Evolutionary conservation across 2,329 filamentous ascomycete species (phyloP).

Genomic region (Allantophomopsis lycopodina): DNA sequence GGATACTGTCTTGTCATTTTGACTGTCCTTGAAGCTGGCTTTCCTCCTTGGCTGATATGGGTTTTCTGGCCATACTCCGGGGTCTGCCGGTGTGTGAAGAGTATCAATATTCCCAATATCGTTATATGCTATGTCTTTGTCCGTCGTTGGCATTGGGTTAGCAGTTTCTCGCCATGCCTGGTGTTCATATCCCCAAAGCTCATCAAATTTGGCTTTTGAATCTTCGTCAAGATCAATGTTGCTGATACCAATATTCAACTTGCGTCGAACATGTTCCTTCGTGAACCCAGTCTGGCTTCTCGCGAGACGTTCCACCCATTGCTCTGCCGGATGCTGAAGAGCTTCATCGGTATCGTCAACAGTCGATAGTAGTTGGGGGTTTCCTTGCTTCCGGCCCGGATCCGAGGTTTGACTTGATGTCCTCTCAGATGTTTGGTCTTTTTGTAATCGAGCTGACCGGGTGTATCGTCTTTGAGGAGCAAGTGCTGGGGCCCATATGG

Average conservation of each 20-base stretch:
- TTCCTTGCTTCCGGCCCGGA: no score
- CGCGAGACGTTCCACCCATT: background rate
- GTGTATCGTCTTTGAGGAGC: no score
- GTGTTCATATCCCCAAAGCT: background rate
- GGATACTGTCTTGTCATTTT: no score
- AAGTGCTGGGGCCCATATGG: conserved; percentile 13
- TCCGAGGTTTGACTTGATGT: background rate
- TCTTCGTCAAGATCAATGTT: no score
- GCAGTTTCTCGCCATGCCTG: background rate
- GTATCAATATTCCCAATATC: background rate
- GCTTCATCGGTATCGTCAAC: background rate
- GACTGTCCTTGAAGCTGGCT: no score
- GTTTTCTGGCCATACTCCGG: no score
- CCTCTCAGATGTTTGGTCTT: background rate
- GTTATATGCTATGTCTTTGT: background rate
- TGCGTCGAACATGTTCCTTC: no score
- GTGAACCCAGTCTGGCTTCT: background rate
- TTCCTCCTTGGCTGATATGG: no score
- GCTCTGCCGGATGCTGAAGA: background rate
- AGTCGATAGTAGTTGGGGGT: background rate
- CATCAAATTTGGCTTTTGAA: no score
- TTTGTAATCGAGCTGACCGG: no score
- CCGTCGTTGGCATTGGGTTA: conserved; percentile 11
- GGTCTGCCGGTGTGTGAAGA: no score
- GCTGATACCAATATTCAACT: no score